These are phyloP conservation scores for Dittrichia graveolens DNA, from an alignment of 129 eudicot genomes.

Conservation along the genomic window DNA sequence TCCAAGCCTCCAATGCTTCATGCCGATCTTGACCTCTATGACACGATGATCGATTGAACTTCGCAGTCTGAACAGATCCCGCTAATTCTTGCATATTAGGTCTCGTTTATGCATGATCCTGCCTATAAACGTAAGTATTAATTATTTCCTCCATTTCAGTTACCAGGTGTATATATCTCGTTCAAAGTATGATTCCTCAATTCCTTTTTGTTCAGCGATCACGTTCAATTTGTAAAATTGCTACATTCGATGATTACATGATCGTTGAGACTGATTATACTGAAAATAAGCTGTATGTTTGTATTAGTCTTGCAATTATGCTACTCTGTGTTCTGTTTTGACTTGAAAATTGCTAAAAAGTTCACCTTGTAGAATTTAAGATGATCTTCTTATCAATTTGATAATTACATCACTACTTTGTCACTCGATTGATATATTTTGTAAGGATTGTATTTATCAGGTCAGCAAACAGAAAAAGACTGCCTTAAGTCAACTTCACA, in stretches of 20 bases:
- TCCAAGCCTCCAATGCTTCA: background rate
- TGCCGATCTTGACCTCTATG: conserved; percentile 27
- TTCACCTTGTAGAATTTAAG: too few relatives aligned
- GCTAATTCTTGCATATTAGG: background rate
- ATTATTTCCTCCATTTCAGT: background rate
- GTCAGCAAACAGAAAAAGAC: too few relatives aligned
- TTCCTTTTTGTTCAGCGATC: conserved; percentile 10
- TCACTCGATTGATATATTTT: too few relatives aligned
- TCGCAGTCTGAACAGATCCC: background rate
- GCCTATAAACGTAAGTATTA: conserved; percentile 17
- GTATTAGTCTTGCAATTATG: too few relatives aligned
- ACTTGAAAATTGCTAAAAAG: too few relatives aligned
- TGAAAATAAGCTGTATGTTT: too few relatives aligned
- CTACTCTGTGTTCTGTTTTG: too few relatives aligned
- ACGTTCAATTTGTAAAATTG: background rate
- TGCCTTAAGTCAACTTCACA: too few relatives aligned
- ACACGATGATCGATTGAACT: conserved; percentile 22
- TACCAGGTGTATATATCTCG: background rate
- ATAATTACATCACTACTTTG: too few relatives aligned
- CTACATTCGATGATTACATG: background rate
- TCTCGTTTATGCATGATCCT: conserved; percentile 22
- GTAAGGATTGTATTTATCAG: too few relatives aligned
- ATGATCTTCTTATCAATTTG: too few relatives aligned
- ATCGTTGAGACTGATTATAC: background rate
- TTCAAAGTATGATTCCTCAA: background rate